Evolutionary conservation across 495 filamentous ascomycete genomes (phyloP), one percentile per base, ranked within the genome.

Genomic region (Penicillium malachiteum): DNA sequence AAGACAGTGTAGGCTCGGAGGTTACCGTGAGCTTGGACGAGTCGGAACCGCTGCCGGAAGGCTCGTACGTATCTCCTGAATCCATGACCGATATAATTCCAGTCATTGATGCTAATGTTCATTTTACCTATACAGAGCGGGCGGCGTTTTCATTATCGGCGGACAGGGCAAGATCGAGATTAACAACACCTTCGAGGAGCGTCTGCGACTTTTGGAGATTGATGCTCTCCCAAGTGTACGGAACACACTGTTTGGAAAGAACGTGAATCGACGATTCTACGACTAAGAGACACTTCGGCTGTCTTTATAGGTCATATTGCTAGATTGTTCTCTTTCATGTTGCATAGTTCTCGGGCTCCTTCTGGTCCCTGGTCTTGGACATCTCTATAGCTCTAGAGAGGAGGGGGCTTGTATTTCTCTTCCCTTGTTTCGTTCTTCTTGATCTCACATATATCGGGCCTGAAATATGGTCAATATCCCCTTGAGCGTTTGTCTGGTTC

Each of bases 171-270:
- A 92, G 81, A 97, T 99, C 71, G 91, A 96, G 60, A 96, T 99
- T 70, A 91, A 96, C 84, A 97, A 99, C 75, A 97, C 94, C 26
- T 86, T 97, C 46, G 95, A 97, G 62, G 89, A 96, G 68, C 85
- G 95, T 51, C 77, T 99, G 71, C 85, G 84, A 56, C 76, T 97
- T 52, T 82, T 97, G 38, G 85, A 93, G 69, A 84, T 84, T 51
- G 90, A 89, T 61, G 90, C 89, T 30, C 81, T 97, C 39, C 95
- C 95, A 11, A 85, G 85, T 33, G 85, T 99, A 59, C 83, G 95
- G 57, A 81, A 87, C 68, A 87, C 83, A 3, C 76, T 99, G 38
- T 97, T 97, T 65, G 95, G 95, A 40, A 83, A 88, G 75, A 97
- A 97, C 76, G 78, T 82, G 47, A 96, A 96, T 80, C 84, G 95